These are phyloP conservation scores for Leishmania guyanensis DNA, from an alignment of 208 protist genomes.

Conservation along the genomic window DNA sequence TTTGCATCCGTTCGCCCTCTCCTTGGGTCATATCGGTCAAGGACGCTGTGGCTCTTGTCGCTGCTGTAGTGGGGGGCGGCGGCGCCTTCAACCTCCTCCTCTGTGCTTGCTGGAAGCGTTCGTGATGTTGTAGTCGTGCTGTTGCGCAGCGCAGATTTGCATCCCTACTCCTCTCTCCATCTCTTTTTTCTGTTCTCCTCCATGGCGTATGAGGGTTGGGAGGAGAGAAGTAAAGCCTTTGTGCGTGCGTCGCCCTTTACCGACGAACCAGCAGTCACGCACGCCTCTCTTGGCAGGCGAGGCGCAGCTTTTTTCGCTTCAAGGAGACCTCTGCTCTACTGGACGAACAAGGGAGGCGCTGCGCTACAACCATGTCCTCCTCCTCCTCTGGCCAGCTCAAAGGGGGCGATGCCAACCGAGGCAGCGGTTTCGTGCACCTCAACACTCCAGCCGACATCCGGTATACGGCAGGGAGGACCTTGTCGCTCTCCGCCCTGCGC, in stretches of 20 bases:
- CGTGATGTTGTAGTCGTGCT: neutral
- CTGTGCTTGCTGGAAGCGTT: no score
- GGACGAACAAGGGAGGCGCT: neutral
- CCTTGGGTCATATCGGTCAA: neutral
- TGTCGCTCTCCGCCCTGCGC: conserved; percentile 66
- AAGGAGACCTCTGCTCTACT: neutral
- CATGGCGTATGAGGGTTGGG: no score
- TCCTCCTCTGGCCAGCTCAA: neutral
- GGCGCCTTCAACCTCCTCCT: neutral
- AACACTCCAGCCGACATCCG: conserved; percentile 82
- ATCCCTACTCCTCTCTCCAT: neutral
- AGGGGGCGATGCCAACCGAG: conserved; percentile 29
- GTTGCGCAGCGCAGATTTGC: neutral
- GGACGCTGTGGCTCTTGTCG: neutral
- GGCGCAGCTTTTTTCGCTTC: no score
- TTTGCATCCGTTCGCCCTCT: neutral
- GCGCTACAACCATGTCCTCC: neutral
- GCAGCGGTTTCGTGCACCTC: conserved; percentile 86
- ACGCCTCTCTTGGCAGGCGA: neutral
- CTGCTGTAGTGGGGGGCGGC: neutral
- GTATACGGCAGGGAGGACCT: conserved; percentile 68
- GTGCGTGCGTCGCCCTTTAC: neutral
- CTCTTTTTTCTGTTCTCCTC: neutral
- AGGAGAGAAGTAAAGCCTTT: no score
- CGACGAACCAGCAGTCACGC: neutral